A percentile compares a stretch with the other conserved stretches of the same genome.
phyloP scores from a whole-genome alignment of 2,329 filamentous ascomycete species.

The Aspergillus fijiensis region DNA sequence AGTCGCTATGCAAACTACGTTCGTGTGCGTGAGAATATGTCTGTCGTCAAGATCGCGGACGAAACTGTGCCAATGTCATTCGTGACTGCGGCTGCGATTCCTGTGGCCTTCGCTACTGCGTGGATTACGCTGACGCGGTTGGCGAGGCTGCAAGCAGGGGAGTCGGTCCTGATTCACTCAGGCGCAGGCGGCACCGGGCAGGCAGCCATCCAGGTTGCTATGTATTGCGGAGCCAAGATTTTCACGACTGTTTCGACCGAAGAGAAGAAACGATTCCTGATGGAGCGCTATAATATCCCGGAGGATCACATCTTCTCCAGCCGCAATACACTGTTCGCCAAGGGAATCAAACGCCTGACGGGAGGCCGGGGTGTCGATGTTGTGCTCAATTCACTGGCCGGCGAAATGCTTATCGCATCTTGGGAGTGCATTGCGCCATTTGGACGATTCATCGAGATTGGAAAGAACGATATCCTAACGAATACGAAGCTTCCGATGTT shows the following conservation, averaged over 20 bases:
- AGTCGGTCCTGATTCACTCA: constrained; percentile 28
- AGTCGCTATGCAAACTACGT: constrained; percentile 22
- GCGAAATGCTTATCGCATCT: constrained; percentile 27
- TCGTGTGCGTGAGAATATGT: constrained; percentile 16
- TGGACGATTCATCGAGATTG: constrained; percentile 25
- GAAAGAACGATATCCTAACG: constrained; percentile 9
- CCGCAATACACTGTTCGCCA: constrained; percentile 25
- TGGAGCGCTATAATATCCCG: constrained; percentile 20
- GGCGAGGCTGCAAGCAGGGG: constrained; percentile 18
- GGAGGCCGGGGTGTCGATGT: constrained; percentile 26
- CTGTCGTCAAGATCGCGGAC: not conserved
- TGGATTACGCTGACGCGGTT: constrained; percentile 11
- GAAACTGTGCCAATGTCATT: not conserved
- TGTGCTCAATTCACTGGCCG: constrained; percentile 27
- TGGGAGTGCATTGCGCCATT: constrained; percentile 29
- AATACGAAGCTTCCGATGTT: constrained; percentile 15
- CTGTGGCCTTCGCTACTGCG: constrained; percentile 9
- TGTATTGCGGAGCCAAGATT: constrained; percentile 23
- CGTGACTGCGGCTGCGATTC: constrained; percentile 4
- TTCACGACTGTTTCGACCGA: constrained; percentile 27
- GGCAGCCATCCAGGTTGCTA: constrained; percentile 28
- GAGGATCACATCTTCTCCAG: constrained; percentile 29
- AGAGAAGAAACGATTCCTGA: constrained; percentile 27
- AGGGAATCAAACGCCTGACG: constrained; percentile 20
- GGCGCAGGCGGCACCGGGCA: constrained; percentile 31